Base-by-base conservation (phyloP, 108 stramenopile species). In the Pelagomonas calceolata region DNA sequence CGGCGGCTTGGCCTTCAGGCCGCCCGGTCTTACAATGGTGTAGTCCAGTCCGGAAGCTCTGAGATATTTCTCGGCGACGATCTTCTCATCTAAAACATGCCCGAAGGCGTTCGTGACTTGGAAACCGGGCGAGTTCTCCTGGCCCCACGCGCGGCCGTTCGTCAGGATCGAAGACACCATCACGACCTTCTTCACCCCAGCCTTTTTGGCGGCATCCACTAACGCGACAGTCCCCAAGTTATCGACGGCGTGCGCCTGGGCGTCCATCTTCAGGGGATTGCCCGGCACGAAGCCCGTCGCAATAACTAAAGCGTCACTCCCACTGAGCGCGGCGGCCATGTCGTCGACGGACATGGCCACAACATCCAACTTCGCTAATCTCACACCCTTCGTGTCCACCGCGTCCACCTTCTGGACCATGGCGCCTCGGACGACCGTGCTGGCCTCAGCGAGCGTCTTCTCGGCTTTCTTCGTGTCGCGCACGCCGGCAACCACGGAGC, bases 11-110 rank as follows among this genome's bases (percentile, higher is more conserved):
- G 87, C 82, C 75, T 88, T 88, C 36, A 91, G 68, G 63, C 91
- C 91, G 30, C 91, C 91, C 0, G 91, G 89, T 33, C 89, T 81
- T 0, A 91, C 85, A 74, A 91, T 91, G 65, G 89, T 91, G 69
- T 88, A 91, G 69, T 90, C 88, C 31, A 91, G n/a, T 29, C 91
- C 91, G 36, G 73, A 75, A 0, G 63, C 69, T 32, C 76, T 64
- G 32, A 91, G 51, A 70, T 90, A 82, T 18, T 88, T 84, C 64
- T 91, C 91, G 14, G 88, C 88, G 29, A 86, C 84, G 30, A 90
- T 33, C 76, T 91, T 91, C 66, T 90, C 89, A 63, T 90, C 89
- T 36, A 91, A 70, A 10, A 88, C 86, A 71, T 85, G 83, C 0
- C 91, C 91, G 79, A 90, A 90, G 65, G 91, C 89, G 70, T 90